phyloP scores from a whole-genome alignment of 202 grass and related monocot species.

The Panicum virgatum region DNA sequence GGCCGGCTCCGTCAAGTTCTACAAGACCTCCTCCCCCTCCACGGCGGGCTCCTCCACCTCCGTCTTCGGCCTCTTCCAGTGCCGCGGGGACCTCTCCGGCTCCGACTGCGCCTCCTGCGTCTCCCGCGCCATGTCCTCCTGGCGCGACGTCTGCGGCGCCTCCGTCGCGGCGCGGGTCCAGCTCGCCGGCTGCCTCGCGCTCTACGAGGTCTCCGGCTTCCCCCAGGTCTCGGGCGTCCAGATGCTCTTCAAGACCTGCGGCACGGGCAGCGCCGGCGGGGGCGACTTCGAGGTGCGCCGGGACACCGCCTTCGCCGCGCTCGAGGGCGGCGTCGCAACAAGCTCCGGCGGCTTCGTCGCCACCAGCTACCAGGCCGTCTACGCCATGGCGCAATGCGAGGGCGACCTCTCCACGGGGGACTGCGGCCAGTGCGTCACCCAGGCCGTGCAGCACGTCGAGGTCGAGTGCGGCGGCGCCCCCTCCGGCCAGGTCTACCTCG shows the following conservation, averaged over 20 bases:
- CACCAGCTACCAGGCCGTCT: conserved; percentile 82
- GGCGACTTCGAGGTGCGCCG: conserved; percentile 74
- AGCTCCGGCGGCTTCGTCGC: conserved; percentile 64
- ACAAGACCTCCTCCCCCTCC: conserved; percentile 63
- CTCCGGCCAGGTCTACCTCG: conserved; percentile 95
- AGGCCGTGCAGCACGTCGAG: conserved; percentile 90
- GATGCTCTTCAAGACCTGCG: conserved; percentile 96
- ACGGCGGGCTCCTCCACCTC: conserved; percentile 15
- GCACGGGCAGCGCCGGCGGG: conserved; percentile 47
- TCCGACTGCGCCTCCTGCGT: conserved; percentile 85
- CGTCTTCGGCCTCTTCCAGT: conserved; percentile 93
- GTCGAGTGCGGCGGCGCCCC: conserved; percentile 89
- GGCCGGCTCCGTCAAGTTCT: conserved; percentile 77
- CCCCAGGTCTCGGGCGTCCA: conserved; percentile 92
- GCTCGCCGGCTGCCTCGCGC: conserved; percentile 84
- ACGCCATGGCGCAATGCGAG: conserved; percentile 97
- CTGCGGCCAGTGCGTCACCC: conserved; percentile 75
- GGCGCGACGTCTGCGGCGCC: conserved; percentile 64
- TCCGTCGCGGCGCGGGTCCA: conserved; percentile 78
- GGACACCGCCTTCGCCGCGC: conserved; percentile 77
- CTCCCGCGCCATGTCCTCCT: conserved; percentile 64
- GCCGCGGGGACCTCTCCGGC: conserved; percentile 80
- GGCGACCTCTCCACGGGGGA: conserved; percentile 81
- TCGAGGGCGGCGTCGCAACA: conserved; percentile 51
- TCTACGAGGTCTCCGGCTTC: conserved; percentile 83